A percentile compares a stretch with the other conserved stretches of the same genome.
These are phyloP conservation scores for Aspergillus homomorphus DNA, from an alignment of 495 filamentous ascomycete species.

Conservation along the genomic window DNA sequence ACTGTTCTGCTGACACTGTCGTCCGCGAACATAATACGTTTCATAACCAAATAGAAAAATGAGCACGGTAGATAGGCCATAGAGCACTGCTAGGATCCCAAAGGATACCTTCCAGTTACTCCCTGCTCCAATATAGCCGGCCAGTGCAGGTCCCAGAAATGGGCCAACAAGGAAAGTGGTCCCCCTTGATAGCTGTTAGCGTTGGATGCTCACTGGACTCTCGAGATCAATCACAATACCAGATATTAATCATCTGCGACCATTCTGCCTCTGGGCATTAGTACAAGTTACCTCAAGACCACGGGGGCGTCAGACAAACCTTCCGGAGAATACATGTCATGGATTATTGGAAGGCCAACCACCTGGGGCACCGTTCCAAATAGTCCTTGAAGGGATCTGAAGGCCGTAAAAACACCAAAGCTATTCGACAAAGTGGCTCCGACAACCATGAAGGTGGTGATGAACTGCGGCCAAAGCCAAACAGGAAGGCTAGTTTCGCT, in stretches of 20 bases:
- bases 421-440: conserved; percentile 43
- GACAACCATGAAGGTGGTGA: conserved; percentile 46
- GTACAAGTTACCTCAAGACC: not conserved
- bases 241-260: conserved; percentile 49
- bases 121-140: conserved; percentile 36
- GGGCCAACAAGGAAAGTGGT: conserved; percentile 46
- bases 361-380: conserved; percentile 47
- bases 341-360: conserved; percentile 44
- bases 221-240: conserved; percentile 31
- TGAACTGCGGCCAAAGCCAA: conserved; percentile 51
- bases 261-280: conserved; percentile 26
- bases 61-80: conserved; percentile 39
- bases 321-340: conserved; percentile 46
- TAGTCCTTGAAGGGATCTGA: conserved; percentile 53
- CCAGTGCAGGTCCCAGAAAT: conserved; percentile 45
- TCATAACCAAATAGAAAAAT: conserved; percentile 48
- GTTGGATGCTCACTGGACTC: too few species aligned
- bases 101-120: conserved; percentile 44
- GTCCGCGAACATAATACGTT: conserved; percentile 39
- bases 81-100: conserved; percentile 44
- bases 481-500: conserved; percentile 37
- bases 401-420: conserved; percentile 46
- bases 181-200: too few species aligned
- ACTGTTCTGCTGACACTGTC: conserved; percentile 11
- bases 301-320: conserved; percentile 19